These are phyloP conservation scores for Fusarium burgessii DNA, from an alignment of 2,329 filamentous ascomycete genomes.

Conservation along the genomic window DNA sequence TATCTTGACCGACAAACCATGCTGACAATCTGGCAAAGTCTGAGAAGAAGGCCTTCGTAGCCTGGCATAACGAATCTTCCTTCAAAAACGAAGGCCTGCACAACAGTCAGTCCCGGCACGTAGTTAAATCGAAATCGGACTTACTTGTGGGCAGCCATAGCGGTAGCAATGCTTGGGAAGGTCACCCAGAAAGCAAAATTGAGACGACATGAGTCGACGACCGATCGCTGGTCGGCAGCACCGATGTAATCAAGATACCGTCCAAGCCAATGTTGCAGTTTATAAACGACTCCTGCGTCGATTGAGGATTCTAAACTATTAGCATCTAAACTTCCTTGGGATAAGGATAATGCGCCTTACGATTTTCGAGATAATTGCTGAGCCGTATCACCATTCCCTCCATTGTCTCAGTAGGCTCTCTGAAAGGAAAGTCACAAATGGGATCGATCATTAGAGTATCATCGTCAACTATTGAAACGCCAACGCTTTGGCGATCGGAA, in stretches of 20 bases:
- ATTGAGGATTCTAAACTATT: constrained; percentile 53
- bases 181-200: constrained; percentile 64
- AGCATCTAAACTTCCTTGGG: constrained; percentile 27
- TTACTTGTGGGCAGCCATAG: constrained; percentile 56
- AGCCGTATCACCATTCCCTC: constrained; percentile 52
- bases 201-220: constrained; percentile 58
- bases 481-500: constrained; percentile 51
- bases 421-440: constrained; percentile 61
- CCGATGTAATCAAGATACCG: constrained; percentile 59
- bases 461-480: constrained; percentile 40
- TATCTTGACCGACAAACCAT: constrained; percentile 65
- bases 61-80: constrained; percentile 47
- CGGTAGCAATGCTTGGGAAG: constrained; percentile 62
- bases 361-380: constrained; percentile 52
- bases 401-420: constrained; percentile 48
- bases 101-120: constrained; percentile 7
- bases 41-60: constrained; percentile 52
- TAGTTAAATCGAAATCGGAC: constrained; percentile 25
- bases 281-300: constrained; percentile 59
- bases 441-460: constrained; percentile 54
- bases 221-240: constrained; percentile 49
- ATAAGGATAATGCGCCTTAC: constrained; percentile 39
- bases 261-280: constrained; percentile 64
- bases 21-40: constrained; percentile 63
- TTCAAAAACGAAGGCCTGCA: constrained; percentile 45